A percentile compares a stretch with the other conserved stretches of the same genome.
These are phyloP conservation scores for Exophiala dermatitidis DNA, from an alignment of 2,329 filamentous ascomycete genomes.

Conservation along the genomic window DNA sequence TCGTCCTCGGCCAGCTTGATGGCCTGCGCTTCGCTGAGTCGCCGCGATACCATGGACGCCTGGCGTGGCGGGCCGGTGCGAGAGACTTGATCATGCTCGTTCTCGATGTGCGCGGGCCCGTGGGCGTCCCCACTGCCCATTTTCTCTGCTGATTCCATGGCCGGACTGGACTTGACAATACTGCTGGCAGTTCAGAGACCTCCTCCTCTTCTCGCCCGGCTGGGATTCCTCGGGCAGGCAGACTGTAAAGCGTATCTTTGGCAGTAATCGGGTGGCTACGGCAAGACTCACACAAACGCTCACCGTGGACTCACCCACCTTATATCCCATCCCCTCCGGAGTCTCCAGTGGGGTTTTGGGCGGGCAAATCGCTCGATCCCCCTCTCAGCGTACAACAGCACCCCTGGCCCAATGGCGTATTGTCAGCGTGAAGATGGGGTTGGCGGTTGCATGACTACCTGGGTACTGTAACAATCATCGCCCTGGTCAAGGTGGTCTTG, in stretches of 20 bases:
- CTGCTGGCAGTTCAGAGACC: too few species aligned
- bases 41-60: slow-evolving; percentile 14
- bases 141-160: background rate
- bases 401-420: too few species aligned
- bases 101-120: background rate
- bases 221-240: too few species aligned
- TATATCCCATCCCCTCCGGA: slow-evolving; percentile 1
- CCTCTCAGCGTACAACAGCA: background rate
- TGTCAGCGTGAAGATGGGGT: too few species aligned
- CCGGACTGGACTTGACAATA: too few species aligned
- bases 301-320: background rate
- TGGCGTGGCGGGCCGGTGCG: background rate
- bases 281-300: too few species aligned
- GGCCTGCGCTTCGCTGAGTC: slow-evolving; percentile 21
- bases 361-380: background rate
- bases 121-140: background rate
- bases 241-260: background rate
- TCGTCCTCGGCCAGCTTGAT: slow-evolving; percentile 23
- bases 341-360: background rate
- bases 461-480: too few species aligned
- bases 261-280: too few species aligned
- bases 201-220: too few species aligned
- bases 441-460: too few species aligned
- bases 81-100: background rate
- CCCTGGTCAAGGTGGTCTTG: too few species aligned